These are phyloP conservation scores for Cylindrotheca closterium DNA, from an alignment of 108 stramenopile species.

Conservation along the genomic window DNA sequence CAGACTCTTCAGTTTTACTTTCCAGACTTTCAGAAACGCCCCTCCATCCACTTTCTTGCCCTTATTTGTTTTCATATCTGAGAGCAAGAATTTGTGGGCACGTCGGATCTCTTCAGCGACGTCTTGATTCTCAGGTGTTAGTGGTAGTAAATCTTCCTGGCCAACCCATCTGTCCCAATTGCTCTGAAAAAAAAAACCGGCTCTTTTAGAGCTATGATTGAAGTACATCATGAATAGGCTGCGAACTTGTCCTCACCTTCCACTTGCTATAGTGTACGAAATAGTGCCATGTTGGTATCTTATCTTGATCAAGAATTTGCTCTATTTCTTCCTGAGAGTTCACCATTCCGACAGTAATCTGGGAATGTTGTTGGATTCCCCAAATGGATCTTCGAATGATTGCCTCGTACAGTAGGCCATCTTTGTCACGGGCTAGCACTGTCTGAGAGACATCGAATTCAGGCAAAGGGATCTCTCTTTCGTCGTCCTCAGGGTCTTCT, in stretches of 20 bases:
- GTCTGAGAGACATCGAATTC: conserved; percentile 19
- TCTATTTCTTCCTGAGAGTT: conserved; percentile 19
- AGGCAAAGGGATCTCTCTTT: not conserved
- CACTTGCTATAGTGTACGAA: conserved; percentile 78
- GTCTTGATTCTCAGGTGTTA: conserved; percentile 28
- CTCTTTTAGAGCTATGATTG: no score
- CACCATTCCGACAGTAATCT: conserved; percentile 10
- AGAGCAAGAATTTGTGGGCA: conserved; percentile 39
- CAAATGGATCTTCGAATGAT: conserved; percentile 49
- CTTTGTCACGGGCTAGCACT: conserved; percentile 58
- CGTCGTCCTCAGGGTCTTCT: not conserved
- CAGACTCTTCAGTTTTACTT: conserved; percentile 22
- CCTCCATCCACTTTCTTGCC: conserved; percentile 16
- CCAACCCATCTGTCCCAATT: conserved; percentile 85
- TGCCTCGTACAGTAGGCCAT: conserved; percentile 61
- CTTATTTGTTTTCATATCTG: conserved; percentile 7
- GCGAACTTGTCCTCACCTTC: no score
- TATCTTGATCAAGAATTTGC: not conserved
- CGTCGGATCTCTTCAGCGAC: conserved; percentile 36
- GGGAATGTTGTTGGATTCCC: conserved; percentile 33
- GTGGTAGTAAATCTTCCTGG: conserved; percentile 40
- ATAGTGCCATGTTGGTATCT: conserved; percentile 46
- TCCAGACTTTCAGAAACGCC: conserved; percentile 36
- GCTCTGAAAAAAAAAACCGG: no score
- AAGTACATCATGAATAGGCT: no score